Conservation (phyloP, 2,329 filamentous ascomycete species). For the Fusarium nanum region DNA sequence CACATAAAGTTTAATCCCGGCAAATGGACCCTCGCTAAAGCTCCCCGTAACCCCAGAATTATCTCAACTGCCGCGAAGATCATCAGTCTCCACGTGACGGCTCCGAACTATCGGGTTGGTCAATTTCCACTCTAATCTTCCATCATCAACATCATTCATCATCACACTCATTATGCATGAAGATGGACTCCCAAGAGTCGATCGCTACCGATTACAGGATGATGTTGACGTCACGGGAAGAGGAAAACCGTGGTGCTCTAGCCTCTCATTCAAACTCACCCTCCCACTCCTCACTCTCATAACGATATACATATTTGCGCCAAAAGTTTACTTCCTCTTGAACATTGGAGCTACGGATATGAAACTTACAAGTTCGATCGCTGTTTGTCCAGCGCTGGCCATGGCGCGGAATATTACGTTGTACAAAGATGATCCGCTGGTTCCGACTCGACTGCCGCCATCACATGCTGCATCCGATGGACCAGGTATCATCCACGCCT, state of each 20-base stretch:
- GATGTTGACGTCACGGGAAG: not conserved
- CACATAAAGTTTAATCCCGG: constrained; percentile 5
- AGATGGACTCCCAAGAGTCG: constrained; percentile 7
- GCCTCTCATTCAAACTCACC: constrained; percentile 27
- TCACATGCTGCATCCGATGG: constrained; percentile 51
- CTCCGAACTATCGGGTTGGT: constrained; percentile 25
- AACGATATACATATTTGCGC: constrained; percentile 31
- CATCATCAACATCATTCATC: not conserved
- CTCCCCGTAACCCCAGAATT: not conserved
- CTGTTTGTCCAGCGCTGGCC: constrained; percentile 34
- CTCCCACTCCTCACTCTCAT: constrained; percentile 32
- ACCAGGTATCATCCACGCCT: constrained; percentile 52
- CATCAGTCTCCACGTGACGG: constrained; percentile 30
- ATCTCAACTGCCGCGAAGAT: constrained; percentile 14
- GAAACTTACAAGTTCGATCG: constrained; percentile 33
- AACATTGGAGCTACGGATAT: constrained; percentile 19
- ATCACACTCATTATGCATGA: constrained; percentile 13
- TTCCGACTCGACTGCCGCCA: constrained; percentile 51
- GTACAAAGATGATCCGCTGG: constrained; percentile 47
- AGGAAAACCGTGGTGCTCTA: constrained; percentile 23
- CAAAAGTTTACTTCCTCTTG: constrained; percentile 24
- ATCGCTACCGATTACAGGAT: not conserved
- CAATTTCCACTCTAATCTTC: not conserved
- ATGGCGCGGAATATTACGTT: constrained; percentile 51
- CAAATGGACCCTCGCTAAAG: constrained; percentile 6